Evolutionary conservation across 257 asterid genomes (phyloP), one percentile per base, ranked within the genome.

Genomic region (Paulownia fortunei): DNA sequence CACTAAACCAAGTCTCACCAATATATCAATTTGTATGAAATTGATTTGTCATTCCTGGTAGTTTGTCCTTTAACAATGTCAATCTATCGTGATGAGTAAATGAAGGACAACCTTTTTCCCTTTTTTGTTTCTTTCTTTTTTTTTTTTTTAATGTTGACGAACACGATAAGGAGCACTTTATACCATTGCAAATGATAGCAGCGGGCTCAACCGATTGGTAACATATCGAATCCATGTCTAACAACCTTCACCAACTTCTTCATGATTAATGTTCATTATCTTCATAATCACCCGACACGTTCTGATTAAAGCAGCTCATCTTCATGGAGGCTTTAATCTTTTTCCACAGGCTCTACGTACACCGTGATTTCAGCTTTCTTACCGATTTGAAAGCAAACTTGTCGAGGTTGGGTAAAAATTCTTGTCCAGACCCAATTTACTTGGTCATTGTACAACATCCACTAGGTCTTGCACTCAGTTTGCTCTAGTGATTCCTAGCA

Each of bases 221-320:
- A 69, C n/a, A 32, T 26, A 52, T 42, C 42, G 8, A 46, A n/a
- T 46, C 73, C 16, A 47, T 9, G 47, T 24, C 47, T 55, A 77
- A 56, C 52, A 54, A 67, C 34, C 42, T 58, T 62, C 64, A 78
- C 66, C 52, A 78, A 36, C 36, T 44, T 30, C 12, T 52, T 51
- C 15, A 78, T 70, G 59, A 79, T 79, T 63, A 71, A 44, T 26
- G 24, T 36, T 67, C 65, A 23, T 77, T 18, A 77, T 42, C 44
- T 34, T 49, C 72, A 71, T 67, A n/a, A 42, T 44, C 26, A 16
- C 9, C 66, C 66, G 0, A 59, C 66, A 59, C 5, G 12, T 24
- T 27, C 37, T 19, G 15, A 11, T 0, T 23, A 19, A 66, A 39
- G 26, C 47, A 9, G 24, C 58, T 51, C 58, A 18, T 51, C 24